phyloP scores from a whole-genome alignment of 2,329 filamentous ascomycete species.

The Fusarium lateritium region DNA sequence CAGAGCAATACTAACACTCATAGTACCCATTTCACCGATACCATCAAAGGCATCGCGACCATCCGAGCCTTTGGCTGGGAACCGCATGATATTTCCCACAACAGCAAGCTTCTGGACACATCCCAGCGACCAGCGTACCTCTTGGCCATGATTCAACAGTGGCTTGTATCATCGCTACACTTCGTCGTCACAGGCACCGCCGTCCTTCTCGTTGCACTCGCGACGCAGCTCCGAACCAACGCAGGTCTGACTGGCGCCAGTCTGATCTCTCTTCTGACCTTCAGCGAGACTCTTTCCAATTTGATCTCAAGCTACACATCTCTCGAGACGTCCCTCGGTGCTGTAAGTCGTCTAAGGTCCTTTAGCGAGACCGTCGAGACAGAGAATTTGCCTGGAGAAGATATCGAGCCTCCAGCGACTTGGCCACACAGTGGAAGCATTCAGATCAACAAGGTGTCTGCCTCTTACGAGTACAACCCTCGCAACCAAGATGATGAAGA shows the following conservation, averaged over 20 bases:
- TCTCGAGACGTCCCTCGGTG: slow-evolving; percentile 45
- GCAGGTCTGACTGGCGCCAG: slow-evolving; percentile 58
- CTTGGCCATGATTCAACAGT: slow-evolving; percentile 70
- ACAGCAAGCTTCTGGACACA: slow-evolving; percentile 64
- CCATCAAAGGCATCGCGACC: slow-evolving; percentile 68
- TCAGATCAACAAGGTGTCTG: slow-evolving; percentile 52
- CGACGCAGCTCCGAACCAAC: slow-evolving; percentile 59
- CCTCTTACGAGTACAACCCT: slow-evolving; percentile 49
- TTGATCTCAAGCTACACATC: slow-evolving; percentile 43
- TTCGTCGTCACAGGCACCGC: slow-evolving; percentile 65
- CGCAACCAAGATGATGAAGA: background rate
- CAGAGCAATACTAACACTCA: background rate
- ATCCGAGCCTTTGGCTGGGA: slow-evolving; percentile 71
- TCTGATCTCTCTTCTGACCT: slow-evolving; percentile 56
- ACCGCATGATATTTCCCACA: slow-evolving; percentile 55
- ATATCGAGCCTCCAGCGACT: slow-evolving; percentile 31
- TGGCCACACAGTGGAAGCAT: slow-evolving; percentile 55
- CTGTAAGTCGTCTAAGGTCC: slow-evolving; percentile 42
- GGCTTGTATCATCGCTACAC: slow-evolving; percentile 67
- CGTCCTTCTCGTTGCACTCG: slow-evolving; percentile 62
- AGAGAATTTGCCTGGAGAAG: slow-evolving; percentile 42
- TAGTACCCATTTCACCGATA: slow-evolving; percentile 68
- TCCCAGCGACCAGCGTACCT: slow-evolving; percentile 72
- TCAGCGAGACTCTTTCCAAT: slow-evolving; percentile 44
- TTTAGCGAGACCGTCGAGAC: slow-evolving; percentile 47